Evolutionary conservation across 805 yeast genomes (phyloP).

Genomic region (Metschnikowia cerradonensis): DNA sequence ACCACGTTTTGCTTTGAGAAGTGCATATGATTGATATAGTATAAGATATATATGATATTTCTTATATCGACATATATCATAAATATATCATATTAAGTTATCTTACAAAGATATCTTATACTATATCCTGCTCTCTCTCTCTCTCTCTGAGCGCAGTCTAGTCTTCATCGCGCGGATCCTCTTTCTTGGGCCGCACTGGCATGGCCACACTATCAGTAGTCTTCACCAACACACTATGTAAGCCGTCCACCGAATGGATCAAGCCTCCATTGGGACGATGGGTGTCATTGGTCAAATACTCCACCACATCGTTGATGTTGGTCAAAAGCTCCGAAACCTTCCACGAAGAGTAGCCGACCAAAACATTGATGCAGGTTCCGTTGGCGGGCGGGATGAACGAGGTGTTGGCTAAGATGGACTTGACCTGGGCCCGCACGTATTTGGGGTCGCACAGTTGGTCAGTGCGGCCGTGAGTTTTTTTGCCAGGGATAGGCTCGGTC

Average conservation of each 20-base stretch:
- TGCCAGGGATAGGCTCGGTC: conserved; percentile 38
- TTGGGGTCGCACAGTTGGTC: conserved; percentile 62
- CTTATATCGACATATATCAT: too few species aligned
- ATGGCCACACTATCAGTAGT: conserved; percentile 64
- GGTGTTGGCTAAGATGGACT: conserved; percentile 60
- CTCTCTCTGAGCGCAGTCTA: neutral
- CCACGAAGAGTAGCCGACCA: conserved; percentile 55
- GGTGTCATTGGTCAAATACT: conserved; percentile 43
- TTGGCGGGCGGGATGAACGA: conserved; percentile 53
- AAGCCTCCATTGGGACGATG: conserved; percentile 58
- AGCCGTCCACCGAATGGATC: conserved; percentile 39
- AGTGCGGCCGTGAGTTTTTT: conserved; percentile 39
- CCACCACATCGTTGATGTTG: conserved; percentile 50
- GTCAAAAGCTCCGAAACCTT: conserved; percentile 38
- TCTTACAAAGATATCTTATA: too few species aligned
- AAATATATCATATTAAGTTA: too few species aligned
- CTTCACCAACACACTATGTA: conserved; percentile 55
- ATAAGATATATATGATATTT: too few species aligned
- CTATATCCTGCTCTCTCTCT: too few species aligned
- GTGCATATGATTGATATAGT: too few species aligned
- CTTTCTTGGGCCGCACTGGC: conserved; percentile 40
- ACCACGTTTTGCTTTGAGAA: too few species aligned
- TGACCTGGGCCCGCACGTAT: conserved; percentile 61
- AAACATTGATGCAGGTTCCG: conserved; percentile 58
- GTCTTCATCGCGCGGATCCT: neutral